A percentile compares a stretch with the other conserved stretches of the same genome.
Conservation (phyloP, 768 basidiomycete genomes). For the Psilocybe sp. region DNA sequence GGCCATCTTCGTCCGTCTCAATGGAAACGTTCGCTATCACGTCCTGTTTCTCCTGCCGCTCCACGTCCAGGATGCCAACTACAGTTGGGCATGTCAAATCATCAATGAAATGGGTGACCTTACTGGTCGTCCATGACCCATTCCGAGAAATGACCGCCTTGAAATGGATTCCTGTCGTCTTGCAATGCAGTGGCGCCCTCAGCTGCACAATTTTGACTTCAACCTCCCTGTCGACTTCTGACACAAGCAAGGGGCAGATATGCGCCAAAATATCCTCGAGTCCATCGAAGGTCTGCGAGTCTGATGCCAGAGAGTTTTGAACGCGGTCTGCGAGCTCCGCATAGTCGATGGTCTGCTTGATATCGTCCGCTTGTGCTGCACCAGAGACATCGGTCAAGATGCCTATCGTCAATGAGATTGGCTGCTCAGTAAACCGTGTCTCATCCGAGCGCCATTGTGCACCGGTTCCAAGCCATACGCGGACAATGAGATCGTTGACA, state of each 20-base stretch:
- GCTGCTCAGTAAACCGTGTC: slow-evolving; percentile 39
- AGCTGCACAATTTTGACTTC: slow-evolving; percentile 44
- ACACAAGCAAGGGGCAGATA: slow-evolving; percentile 37
- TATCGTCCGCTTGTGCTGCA: slow-evolving; percentile 51
- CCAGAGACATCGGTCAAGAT: slow-evolving; percentile 48
- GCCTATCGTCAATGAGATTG: slow-evolving; percentile 48
- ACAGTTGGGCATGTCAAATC: slow-evolving; percentile 51
- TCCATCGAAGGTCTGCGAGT: slow-evolving; percentile 29
- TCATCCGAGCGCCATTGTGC: slow-evolving; percentile 41
- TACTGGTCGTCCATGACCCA: slow-evolving; percentile 17
- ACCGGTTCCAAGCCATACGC: slow-evolving; percentile 36
- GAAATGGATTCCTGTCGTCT: slow-evolving; percentile 39
- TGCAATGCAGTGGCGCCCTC: slow-evolving; percentile 50
- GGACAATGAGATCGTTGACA: slow-evolving; percentile 47
- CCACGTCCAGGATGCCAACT: slow-evolving; percentile 67
- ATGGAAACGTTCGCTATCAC: slow-evolving; percentile 45
- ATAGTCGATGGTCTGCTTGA: slow-evolving; percentile 65
- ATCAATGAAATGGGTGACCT: slow-evolving; percentile 24
- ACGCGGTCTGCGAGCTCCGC: slow-evolving; percentile 37
- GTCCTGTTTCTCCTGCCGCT: slow-evolving; percentile 62
- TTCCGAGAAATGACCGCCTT: slow-evolving; percentile 18
- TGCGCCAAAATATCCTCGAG: slow-evolving; percentile 45
- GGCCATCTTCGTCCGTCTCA: slow-evolving; percentile 16
- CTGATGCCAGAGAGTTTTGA: slow-evolving; percentile 20
- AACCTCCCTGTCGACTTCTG: not conserved